Conservation (phyloP, 139 green algal species). For the Ettlia oleoabundans region DNA sequence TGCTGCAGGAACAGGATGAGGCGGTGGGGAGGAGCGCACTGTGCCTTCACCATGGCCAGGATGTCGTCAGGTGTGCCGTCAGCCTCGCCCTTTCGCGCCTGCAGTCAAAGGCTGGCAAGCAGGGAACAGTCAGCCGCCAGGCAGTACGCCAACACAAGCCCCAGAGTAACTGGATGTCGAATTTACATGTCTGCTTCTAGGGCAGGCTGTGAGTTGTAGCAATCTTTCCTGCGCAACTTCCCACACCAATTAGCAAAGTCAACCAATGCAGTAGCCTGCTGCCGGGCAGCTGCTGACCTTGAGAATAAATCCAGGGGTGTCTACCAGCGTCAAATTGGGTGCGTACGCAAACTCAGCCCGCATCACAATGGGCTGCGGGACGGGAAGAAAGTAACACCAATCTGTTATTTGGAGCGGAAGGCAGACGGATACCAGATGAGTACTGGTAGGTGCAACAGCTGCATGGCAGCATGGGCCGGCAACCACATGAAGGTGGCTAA, state of each 20-base stretch:
- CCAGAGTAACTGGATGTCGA: no score
- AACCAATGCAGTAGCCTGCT: not conserved
- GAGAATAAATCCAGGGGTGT: conserved; percentile 94
- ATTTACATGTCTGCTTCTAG: no score
- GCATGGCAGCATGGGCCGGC: no score
- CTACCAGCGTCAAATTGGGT: conserved; percentile 94
- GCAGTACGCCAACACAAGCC: no score
- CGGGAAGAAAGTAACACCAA: not conserved
- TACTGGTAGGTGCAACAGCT: no score
- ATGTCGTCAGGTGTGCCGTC: conserved; percentile 93
- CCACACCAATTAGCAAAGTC: no score
- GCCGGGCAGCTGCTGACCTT: conserved; percentile 58
- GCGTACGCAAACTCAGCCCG: conserved; percentile 75
- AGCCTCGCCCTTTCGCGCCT: conserved; percentile 81
- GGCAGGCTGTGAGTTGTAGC: no score
- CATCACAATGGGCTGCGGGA: conserved; percentile 53
- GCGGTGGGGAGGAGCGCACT: conserved; percentile 71
- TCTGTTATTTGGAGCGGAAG: not conserved
- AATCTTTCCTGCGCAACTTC: no score
- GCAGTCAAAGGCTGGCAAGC: no score
- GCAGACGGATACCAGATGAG: no score
- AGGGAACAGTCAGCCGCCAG: no score
- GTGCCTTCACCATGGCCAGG: conserved; percentile 90
- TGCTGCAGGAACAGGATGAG: conserved; percentile 97
- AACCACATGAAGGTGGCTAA: no score